phyloP scores from a whole-genome alignment of 805 yeast genomes.

The Isabelozyma heimii region DNA sequence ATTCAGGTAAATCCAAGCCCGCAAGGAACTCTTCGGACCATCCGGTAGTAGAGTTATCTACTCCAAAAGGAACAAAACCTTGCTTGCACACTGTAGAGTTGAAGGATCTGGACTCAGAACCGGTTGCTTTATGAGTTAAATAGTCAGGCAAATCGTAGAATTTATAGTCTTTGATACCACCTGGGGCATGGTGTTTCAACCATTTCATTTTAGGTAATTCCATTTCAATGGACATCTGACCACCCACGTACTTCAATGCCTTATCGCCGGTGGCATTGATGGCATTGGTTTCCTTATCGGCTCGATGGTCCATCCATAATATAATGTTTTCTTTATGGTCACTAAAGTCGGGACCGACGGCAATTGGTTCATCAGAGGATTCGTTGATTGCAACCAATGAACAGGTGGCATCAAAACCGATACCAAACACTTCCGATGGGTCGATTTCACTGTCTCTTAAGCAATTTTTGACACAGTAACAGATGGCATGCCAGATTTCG shows the following conservation, averaged over 20 bases:
- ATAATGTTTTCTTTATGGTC: constrained; percentile 77
- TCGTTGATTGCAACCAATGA: constrained; percentile 81
- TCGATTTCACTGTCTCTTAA: constrained; percentile 73
- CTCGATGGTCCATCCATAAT: constrained; percentile 98
- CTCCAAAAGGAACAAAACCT: constrained; percentile 90
- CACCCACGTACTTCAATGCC: constrained; percentile 90
- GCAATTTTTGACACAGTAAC: constrained; percentile 76
- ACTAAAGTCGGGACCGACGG: constrained; percentile 88
- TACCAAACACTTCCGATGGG: constrained; percentile 67
- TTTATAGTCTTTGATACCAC: constrained; percentile 57
- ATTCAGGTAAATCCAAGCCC: constrained; percentile 69
- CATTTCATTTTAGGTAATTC: constrained; percentile 96
- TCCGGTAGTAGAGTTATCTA: constrained; percentile 80
- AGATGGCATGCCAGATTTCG: constrained; percentile 88
- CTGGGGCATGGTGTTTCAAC: constrained; percentile 83
- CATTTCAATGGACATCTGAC: constrained; percentile 97
- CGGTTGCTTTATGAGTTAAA: constrained; percentile 88
- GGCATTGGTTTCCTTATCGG: constrained; percentile 71
- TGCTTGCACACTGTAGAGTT: constrained; percentile 95
- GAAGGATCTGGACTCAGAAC: constrained; percentile 79
- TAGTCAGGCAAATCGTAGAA: constrained; percentile 93
- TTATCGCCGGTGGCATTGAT: constrained; percentile 81
- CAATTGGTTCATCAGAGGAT: constrained; percentile 63
- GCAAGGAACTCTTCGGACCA: constrained; percentile 84
- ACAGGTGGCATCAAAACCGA: constrained; percentile 97